phyloP scores from a whole-genome alignment of 495 filamentous ascomycete genomes.

The Aspergillus mulundensis region DNA sequence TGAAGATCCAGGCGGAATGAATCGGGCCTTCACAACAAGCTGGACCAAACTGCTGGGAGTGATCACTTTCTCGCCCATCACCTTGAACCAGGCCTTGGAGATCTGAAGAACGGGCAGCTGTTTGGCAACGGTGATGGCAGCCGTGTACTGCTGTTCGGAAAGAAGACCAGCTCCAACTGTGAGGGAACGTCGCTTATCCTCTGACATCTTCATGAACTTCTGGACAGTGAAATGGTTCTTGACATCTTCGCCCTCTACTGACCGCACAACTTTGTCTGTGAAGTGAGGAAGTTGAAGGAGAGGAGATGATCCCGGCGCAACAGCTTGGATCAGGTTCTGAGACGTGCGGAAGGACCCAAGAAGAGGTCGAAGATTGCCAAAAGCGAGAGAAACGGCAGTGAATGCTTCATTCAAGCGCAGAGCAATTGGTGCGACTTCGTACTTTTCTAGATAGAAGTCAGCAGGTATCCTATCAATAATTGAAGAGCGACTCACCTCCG shows the following conservation, averaged over 20 bases:
- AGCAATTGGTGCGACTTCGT: constrained; percentile 80
- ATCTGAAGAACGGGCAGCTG: constrained; percentile 79
- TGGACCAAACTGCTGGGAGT: constrained; percentile 91
- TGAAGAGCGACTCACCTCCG: constrained; percentile 55
- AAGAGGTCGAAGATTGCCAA: constrained; percentile 75
- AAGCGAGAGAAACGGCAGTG: constrained; percentile 79
- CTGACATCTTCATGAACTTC: constrained; percentile 78
- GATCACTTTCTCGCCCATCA: constrained; percentile 86
- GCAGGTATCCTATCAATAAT: background rate
- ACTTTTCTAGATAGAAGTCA: constrained; percentile 48
- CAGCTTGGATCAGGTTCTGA: constrained; percentile 85
- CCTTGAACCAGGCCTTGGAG: constrained; percentile 98
- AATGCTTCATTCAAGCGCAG: constrained; percentile 82
- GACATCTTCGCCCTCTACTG: constrained; percentile 67
- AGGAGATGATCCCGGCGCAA: constrained; percentile 76
- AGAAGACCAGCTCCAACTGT: constrained; percentile 66
- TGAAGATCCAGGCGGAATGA: constrained; percentile 78
- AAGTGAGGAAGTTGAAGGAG: constrained; percentile 91
- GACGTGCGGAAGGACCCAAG: constrained; percentile 75
- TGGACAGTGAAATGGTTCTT: constrained; percentile 76
- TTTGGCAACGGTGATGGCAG: constrained; percentile 68
- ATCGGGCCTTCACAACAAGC: constrained; percentile 90
- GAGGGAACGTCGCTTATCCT: constrained; percentile 65
- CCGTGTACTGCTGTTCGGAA: constrained; percentile 69
- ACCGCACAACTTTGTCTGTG: constrained; percentile 66